Evolutionary conservation across 768 basidiomycete species (phyloP), one percentile per base, ranked within the genome.

Genomic region (Leccinum truebloodii): DNA sequence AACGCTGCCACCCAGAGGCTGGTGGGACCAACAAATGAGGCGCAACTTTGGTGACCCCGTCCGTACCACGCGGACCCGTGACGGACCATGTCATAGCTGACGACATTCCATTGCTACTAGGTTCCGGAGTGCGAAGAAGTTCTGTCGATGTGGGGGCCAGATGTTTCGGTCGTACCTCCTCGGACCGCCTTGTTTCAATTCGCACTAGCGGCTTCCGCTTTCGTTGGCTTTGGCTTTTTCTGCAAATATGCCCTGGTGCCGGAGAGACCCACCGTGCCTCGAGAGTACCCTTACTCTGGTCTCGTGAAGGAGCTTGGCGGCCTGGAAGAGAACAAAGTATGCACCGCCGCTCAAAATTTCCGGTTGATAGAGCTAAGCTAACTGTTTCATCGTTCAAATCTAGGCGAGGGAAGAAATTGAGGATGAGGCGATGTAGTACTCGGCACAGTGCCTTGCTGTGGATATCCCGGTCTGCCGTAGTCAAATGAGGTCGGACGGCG

Each of bases 71-170:
- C 58, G 63, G 39, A 37, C 34, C 41, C 39, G 28, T 6, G 14
- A 34, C 46, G 59, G 30, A 34, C 39, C 53, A 39, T 64, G 10
- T 37, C 18, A 62, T 55, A 59, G 63, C 62, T 64, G 52, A 69
- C 51, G 67, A 58, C 54, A 58, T 44, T 61, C 4, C 26, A 49
- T 41, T 46, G 41, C 50, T 67, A 94, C 49, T 67, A 94, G 92
- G 74, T 92, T 34, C 92, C 90, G 60, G 90, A 92, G 73, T 80
- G 84, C 68, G 90, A 93, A 55, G 92, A 94, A 67, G 77, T 90
- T 24, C 74, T 88, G 58, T 91, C 89, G 39, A 91, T 94, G 89
- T 94, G 90, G 90, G 90, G 91, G 26, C 91, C 91, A 22, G 92
- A 94, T 68, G 77, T 84, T 30, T 83, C 92, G 44, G 80, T 81